These are phyloP conservation scores for Cladosporium sp. DNA, from an alignment of 2,329 filamentous ascomycete genomes.

Conservation along the genomic window DNA sequence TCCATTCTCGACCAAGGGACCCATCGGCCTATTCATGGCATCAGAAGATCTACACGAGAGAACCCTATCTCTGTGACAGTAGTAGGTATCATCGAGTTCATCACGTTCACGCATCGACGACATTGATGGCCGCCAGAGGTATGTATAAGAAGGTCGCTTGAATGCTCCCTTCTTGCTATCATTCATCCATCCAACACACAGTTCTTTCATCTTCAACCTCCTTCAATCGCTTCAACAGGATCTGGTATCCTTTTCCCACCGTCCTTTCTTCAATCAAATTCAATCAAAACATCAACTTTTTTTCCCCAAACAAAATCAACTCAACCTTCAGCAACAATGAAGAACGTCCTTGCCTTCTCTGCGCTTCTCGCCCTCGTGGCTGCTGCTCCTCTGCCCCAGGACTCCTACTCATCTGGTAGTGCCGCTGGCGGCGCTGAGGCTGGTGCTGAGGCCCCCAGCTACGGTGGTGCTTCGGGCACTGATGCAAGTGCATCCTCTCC, in stretches of 20 bases:
- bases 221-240: slow-evolving; percentile 18
- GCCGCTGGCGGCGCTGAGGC: neutral
- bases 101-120: neutral
- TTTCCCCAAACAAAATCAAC: neutral
- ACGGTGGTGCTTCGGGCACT: neutral
- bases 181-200: slow-evolving; percentile 11
- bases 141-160: slow-evolving; percentile 13
- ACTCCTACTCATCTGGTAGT: slow-evolving; percentile 11
- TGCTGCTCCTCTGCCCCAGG: slow-evolving; percentile 14
- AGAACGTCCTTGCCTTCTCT: slow-evolving; percentile 19
- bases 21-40: neutral
- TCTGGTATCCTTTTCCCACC: slow-evolving; percentile 16
- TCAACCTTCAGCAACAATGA: slow-evolving; percentile 12
- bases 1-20: neutral
- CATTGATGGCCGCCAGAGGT: slow-evolving; percentile 3
- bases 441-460: neutral
- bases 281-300: neutral
- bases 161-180: neutral
- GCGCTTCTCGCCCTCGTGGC: slow-evolving; percentile 17
- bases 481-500: neutral
- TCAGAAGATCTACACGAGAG: neutral
- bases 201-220: slow-evolving; percentile 6
- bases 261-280: neutral
- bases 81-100: slow-evolving; percentile 7
- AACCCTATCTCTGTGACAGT: slow-evolving; percentile 2